Conservation (phyloP, 768 basidiomycete species). For the Suillus tomentosus region DNA sequence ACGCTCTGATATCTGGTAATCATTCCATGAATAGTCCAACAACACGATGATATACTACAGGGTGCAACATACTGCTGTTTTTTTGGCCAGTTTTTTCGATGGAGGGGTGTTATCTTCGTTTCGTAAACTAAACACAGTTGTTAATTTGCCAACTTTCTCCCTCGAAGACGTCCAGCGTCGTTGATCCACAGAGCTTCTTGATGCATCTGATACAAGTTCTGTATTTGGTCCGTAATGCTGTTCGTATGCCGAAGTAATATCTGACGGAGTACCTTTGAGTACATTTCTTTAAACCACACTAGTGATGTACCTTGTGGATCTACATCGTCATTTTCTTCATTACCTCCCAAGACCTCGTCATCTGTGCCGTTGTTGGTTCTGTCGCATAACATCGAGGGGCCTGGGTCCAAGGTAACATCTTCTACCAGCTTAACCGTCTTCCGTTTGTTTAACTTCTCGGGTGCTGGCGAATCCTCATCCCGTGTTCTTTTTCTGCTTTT, state of each 20-base stretch:
- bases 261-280: conserved; percentile 10
- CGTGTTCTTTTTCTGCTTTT: conserved; percentile 63
- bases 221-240: conserved; percentile 72
- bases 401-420: conserved; percentile 18
- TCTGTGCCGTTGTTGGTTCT: conserved; percentile 16
- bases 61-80: conserved; percentile 23
- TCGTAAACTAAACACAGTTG: conserved; percentile 46
- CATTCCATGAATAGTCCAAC: neutral
- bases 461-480: conserved; percentile 37
- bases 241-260: conserved; percentile 57
- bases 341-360: conserved; percentile 35
- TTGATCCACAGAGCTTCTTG: conserved; percentile 54
- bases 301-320: conserved; percentile 20
- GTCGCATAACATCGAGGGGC: conserved; percentile 12
- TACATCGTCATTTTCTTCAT: conserved; percentile 33
- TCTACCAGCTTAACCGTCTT: conserved; percentile 42
- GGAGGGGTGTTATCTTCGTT: conserved; percentile 42
- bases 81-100: conserved; percentile 28
- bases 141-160: conserved; percentile 54
- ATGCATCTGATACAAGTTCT: conserved; percentile 47
- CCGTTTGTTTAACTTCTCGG: conserved; percentile 72
- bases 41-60: neutral
- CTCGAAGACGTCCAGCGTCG: conserved; percentile 57
- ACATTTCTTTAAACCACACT: too few relatives aligned
- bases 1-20: conserved; percentile 54